Evolutionary conservation across 139 green algal species (phyloP).

Genomic region (Chlamydomonas incerta): DNA sequence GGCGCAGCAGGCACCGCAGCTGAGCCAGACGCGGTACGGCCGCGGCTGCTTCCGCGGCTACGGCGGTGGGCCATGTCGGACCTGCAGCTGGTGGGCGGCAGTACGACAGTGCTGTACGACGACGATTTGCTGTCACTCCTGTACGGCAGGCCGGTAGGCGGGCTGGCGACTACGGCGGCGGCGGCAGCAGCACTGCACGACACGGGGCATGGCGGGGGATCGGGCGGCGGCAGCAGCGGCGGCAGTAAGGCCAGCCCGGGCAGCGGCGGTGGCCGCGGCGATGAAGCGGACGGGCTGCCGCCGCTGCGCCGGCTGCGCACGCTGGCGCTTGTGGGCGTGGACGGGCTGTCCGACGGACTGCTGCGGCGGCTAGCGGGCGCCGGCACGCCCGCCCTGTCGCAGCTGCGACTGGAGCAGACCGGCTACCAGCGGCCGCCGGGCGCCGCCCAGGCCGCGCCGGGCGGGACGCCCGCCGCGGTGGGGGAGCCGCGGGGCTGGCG

Average conservation of each 20-base stretch:
- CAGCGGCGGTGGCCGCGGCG: too few relatives aligned
- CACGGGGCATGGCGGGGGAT: too few relatives aligned
- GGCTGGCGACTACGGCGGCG: too few relatives aligned
- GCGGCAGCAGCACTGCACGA: neutral
- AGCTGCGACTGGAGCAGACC: slow-evolving; percentile 20
- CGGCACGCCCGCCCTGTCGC: neutral
- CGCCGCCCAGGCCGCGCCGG: too few relatives aligned
- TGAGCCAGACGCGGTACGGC: too few relatives aligned
- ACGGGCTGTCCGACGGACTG: neutral
- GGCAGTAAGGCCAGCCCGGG: neutral
- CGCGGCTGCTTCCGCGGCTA: neutral
- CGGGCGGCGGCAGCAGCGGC: neutral
- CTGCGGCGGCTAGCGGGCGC: neutral
- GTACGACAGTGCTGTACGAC: slow-evolving; percentile 3
- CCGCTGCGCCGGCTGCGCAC: slow-evolving; percentile 6
- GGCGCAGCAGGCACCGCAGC: too few relatives aligned
- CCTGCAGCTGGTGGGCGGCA: slow-evolving; percentile 16
- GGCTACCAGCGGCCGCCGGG: neutral
- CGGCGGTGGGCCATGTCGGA: slow-evolving; percentile 21
- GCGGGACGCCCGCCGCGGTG: too few relatives aligned
- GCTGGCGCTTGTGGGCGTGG: slow-evolving; percentile 15
- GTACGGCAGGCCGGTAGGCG: slow-evolving; percentile 10
- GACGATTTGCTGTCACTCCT: slow-evolving; percentile 22
- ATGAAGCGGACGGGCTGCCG: too few relatives aligned
- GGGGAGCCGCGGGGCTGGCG: too few relatives aligned